Percentiles rank a stretch among this genome's conserved stretches.
Conservation (phyloP, 352 stramenopile genomes). For the Thalassiosira ordinaria region DNA sequence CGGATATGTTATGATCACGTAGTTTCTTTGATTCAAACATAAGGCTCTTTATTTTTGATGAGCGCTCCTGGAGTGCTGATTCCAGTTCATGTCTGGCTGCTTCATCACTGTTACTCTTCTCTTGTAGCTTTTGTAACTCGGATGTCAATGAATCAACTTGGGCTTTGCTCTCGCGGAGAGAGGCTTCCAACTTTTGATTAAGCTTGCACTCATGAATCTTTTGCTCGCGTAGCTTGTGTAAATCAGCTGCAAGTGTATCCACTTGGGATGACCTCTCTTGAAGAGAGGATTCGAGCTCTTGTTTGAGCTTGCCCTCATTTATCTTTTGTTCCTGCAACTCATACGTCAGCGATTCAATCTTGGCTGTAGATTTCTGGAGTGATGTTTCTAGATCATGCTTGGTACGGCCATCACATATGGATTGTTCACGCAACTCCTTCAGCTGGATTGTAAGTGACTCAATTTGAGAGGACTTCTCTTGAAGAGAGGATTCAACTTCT, state of each 20-base stretch:
- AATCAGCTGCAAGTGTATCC: background rate
- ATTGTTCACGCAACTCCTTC: background rate
- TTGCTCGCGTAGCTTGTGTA: background rate
- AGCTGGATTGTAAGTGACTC: too few species aligned
- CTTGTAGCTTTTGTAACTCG: background rate
- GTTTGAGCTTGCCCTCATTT: background rate
- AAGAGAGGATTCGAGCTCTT: too few species aligned
- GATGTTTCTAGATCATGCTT: background rate
- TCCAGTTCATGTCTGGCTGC: background rate
- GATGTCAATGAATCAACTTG: background rate
- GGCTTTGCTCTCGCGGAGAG: background rate
- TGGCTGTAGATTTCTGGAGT: background rate
- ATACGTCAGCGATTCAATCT: background rate
- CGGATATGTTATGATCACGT: background rate
- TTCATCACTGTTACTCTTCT: background rate
- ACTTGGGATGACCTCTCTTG: constrained; percentile 6
- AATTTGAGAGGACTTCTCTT: too few species aligned
- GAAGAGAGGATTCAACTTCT: too few species aligned
- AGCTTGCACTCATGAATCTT: background rate
- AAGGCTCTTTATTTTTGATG: background rate
- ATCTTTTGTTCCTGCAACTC: background rate
- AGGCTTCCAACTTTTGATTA: too few species aligned
- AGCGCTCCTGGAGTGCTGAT: background rate
- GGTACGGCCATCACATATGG: background rate
- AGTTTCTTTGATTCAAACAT: background rate